These are phyloP conservation scores for Amanita subjunquillea DNA, from an alignment of 768 basidiomycete species.

Conservation along the genomic window DNA sequence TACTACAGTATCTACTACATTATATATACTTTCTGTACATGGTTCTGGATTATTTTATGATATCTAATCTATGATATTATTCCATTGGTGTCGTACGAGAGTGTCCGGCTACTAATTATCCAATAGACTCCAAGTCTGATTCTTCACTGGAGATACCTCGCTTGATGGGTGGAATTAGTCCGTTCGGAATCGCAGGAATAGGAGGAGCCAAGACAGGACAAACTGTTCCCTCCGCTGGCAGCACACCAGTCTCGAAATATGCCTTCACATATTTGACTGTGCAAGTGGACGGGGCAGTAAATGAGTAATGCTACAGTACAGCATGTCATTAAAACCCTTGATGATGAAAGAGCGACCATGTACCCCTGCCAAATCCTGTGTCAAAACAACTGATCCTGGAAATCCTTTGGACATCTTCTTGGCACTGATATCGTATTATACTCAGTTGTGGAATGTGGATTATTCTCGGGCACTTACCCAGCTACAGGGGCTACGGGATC, in stretches of 20 bases:
- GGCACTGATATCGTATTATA: slow-evolving; percentile 1
- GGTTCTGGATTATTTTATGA: no score
- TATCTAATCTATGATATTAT: no score
- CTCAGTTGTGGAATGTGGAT: no score
- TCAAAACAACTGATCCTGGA: slow-evolving; percentile 9
- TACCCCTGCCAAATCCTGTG: slow-evolving; percentile 10
- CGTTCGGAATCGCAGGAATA: background rate
- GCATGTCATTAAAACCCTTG: background rate
- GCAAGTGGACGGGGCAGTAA: slow-evolving; percentile 22
- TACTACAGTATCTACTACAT: no score
- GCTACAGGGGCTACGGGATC: slow-evolving; percentile 2
- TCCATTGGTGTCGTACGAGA: no score
- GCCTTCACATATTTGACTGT: slow-evolving; percentile 21
- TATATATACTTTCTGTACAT: no score
- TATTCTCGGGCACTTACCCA: background rate
- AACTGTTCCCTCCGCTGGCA: slow-evolving; percentile 28
- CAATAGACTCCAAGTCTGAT: no score
- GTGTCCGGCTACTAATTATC: no score
- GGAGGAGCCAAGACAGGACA: slow-evolving; percentile 18
- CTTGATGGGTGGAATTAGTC: no score
- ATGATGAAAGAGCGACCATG: slow-evolving; percentile 7
- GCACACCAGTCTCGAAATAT: slow-evolving; percentile 24
- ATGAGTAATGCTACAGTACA: slow-evolving; percentile 20
- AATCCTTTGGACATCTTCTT: slow-evolving; percentile 10
- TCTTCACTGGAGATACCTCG: no score